A percentile compares a stretch with the other conserved stretches of the same genome.
phyloP scores from a whole-genome alignment of 2,329 filamentous ascomycete genomes.

The Fusarium sp. region DNA sequence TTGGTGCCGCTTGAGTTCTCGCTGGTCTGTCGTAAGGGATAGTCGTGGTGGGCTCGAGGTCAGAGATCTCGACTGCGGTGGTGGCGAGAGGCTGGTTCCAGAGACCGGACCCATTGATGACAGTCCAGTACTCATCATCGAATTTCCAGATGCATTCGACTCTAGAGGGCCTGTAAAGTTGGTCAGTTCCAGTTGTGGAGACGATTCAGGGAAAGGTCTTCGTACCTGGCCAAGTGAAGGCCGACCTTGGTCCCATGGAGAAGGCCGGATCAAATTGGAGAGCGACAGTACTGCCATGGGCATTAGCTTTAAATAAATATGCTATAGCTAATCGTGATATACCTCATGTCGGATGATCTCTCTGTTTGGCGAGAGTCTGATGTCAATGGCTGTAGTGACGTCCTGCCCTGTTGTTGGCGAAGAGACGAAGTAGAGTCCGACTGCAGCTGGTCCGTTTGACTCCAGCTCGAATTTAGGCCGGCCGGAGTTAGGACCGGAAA shows the following conservation, averaged over 20 bases:
- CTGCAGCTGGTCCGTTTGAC: constrained; percentile 34
- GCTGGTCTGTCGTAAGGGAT: constrained; percentile 68
- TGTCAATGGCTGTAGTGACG: constrained; percentile 25
- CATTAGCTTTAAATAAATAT: constrained; percentile 21
- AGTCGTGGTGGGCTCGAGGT: constrained; percentile 69
- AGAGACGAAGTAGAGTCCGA: constrained; percentile 33
- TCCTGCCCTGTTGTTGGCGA: constrained; percentile 26
- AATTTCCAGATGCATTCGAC: constrained; percentile 44
- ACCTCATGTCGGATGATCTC: constrained; percentile 41
- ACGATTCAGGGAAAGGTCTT: constrained; percentile 4
- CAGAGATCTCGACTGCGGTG: constrained; percentile 62
- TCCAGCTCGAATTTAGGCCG: constrained; percentile 39
- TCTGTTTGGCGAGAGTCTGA: constrained; percentile 21
- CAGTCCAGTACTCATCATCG: constrained; percentile 59
- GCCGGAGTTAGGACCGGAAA: constrained; percentile 38
- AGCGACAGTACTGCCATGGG: constrained; percentile 57
- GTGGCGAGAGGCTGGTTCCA: constrained; percentile 64
- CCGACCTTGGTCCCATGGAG: constrained; percentile 63
- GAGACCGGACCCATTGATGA: constrained; percentile 59
- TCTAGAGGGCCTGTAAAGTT: constrained; percentile 50
- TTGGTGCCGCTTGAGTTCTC: constrained; percentile 71
- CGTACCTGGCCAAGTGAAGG: constrained; percentile 64
- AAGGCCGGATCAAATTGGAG: constrained; percentile 64
- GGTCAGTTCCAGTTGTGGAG: constrained; percentile 1
- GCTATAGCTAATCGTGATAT: neutral